Base-by-base conservation (phyloP, 2,329 filamentous ascomycete species). In the Epichloe uncinata region DNA sequence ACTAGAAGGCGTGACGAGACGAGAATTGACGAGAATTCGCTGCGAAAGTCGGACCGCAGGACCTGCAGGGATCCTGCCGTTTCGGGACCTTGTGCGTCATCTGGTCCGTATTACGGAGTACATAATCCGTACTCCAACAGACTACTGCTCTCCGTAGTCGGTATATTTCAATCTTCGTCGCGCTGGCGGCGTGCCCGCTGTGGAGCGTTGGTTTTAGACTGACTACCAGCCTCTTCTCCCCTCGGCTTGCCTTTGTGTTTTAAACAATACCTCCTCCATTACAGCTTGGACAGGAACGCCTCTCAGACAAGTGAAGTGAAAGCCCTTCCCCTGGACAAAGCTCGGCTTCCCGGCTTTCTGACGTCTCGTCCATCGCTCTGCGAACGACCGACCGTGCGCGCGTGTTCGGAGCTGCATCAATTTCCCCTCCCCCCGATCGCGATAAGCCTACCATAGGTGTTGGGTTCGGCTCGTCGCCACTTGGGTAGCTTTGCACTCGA, bases 31-130 rank as follows among this genome's bases (percentile, higher is more conserved):
- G 22, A 45, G 16, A 45, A 30, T 41, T 15, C 18, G n/a, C 20
- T 42, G 45, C 42, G 46, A 46, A 41, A 13, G 35, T 41, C 30
- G 45, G 41, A 45, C 4, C 13, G 20, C 20, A 16, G 42, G 42
- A 16, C 35, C 16, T 53, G 48, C 51, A 51, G 49, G 45, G 44
- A n/a, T 46, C 36, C 33, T 50, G 51, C 40, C 43, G 42, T 48
- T 47, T 51, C 16, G 26, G 38, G 40, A 22, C n/a, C 20, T 30
- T n/a, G 35, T 44, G 45, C 46, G 26, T 48, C 30, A 33, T 47
- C 15, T 18, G n/a, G 22, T 30, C 26, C 26, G 26, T 4, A 20
- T 20, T 20, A 30, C 26, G 8, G 26, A 30, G 26, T 26, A 22
- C 22, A 22, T 22, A 22, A 6, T 3, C 1, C 5, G 20, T 6